Conservation (phyloP, 192 early-diverging fungal species). For the Physocladia obscura region DNA sequence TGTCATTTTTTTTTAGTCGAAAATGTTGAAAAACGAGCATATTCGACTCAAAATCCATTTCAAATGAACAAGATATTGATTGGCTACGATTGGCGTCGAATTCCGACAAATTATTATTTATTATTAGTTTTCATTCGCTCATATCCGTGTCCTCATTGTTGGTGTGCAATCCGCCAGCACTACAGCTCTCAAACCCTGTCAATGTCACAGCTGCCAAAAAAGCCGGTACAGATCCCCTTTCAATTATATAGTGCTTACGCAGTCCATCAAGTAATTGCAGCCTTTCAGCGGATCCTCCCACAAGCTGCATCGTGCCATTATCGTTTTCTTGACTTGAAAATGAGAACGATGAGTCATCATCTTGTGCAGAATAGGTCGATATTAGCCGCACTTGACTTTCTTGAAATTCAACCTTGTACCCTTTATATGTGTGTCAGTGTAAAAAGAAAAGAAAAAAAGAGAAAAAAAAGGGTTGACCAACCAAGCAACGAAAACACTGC, state of each 20-base stretch:
- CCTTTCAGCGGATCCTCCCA: slow-evolving; percentile 66
- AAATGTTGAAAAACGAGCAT: too few species aligned
- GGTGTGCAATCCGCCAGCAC: slow-evolving; percentile 13
- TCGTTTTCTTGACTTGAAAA: slow-evolving; percentile 69
- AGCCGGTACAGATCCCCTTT: slow-evolving; percentile 74
- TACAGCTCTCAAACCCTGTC: slow-evolving; percentile 44
- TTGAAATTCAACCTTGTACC: slow-evolving; percentile 48
- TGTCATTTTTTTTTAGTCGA: too few species aligned
- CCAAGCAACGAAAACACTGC: slow-evolving; percentile 70
- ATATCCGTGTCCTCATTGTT: too few species aligned
- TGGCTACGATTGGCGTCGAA: too few species aligned
- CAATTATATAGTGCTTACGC: slow-evolving; percentile 65
- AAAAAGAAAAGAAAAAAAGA: not conserved
- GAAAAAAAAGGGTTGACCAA: slow-evolving; percentile 20
- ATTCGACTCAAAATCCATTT: too few species aligned
- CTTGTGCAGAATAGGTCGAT: slow-evolving; percentile 62
- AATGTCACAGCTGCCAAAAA: slow-evolving; percentile 77
- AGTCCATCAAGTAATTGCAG: slow-evolving; percentile 57
- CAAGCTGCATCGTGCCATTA: slow-evolving; percentile 65
- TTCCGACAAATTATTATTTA: too few species aligned
- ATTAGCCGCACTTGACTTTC: slow-evolving; percentile 73
- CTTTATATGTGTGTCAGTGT: slow-evolving; percentile 54
- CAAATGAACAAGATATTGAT: too few species aligned
- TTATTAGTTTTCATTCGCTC: too few species aligned
- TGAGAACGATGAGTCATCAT: slow-evolving; percentile 67